A percentile compares a stretch with the other conserved stretches of the same genome.
phyloP scores from a whole-genome alignment of 75 land plant genomes.

The Picea glauca region DNA sequence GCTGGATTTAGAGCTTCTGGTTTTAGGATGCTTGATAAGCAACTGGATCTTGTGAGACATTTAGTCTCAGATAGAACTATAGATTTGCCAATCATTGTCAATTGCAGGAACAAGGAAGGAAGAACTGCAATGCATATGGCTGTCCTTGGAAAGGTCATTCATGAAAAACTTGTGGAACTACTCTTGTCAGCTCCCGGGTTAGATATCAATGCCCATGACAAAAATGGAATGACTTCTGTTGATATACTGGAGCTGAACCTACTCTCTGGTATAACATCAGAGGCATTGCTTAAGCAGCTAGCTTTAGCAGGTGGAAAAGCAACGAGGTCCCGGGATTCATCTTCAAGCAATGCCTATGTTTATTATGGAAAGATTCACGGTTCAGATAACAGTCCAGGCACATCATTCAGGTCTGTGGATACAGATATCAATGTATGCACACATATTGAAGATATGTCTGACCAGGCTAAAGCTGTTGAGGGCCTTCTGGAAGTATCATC shows the following conservation, averaged over 20 bases:
- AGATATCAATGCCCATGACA: conserved; percentile 44
- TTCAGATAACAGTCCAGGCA: conserved; percentile 51
- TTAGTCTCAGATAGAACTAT: conserved; percentile 20
- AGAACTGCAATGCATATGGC: conserved; percentile 68
- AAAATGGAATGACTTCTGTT: conserved; percentile 55
- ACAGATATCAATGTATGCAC: conserved; percentile 48
- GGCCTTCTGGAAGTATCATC: conserved; percentile 12
- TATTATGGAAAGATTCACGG: conserved; percentile 42
- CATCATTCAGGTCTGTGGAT: conserved; percentile 34
- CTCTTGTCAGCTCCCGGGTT: conserved; percentile 47
- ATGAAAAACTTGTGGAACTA: conserved; percentile 42
- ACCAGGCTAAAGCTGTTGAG: too few relatives aligned
- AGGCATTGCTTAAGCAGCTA: conserved; percentile 41
- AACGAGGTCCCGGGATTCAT: conserved; percentile 27
- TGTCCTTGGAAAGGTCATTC: conserved; percentile 39
- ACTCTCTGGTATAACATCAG: conserved; percentile 40
- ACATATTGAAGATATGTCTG: conserved; percentile 20
- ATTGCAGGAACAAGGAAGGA: conserved; percentile 58
- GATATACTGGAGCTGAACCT: conserved; percentile 46
- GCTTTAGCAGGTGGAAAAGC: conserved; percentile 60
- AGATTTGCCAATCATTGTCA: conserved; percentile 38
- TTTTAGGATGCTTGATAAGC: conserved; percentile 55
- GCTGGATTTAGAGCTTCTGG: conserved; percentile 50
- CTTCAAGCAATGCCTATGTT: conserved; percentile 29
- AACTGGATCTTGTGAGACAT: conserved; percentile 56